These are phyloP conservation scores for Vigna radiata DNA, from an alignment of 306 rosid genomes.

Conservation along the genomic window DNA sequence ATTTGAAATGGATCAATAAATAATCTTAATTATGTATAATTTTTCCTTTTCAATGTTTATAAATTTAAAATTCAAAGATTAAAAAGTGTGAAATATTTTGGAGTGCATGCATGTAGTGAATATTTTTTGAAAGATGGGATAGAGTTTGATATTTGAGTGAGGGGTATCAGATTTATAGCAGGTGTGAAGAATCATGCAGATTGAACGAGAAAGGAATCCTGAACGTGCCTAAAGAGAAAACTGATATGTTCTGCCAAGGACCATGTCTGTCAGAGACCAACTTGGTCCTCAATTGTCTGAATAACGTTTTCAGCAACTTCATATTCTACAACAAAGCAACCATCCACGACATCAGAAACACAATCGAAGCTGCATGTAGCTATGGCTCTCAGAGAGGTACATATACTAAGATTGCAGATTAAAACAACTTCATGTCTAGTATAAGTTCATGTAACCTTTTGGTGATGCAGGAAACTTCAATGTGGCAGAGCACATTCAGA, in stretches of 20 bases:
- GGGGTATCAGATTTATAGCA: slow-evolving; percentile 63
- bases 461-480: slow-evolving; percentile 65
- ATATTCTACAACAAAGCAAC: slow-evolving; percentile 81
- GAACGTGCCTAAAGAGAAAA: slow-evolving; percentile 56
- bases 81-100: no score
- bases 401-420: no score
- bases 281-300: slow-evolving; percentile 73
- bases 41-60: no score
- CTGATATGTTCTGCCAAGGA: slow-evolving; percentile 70
- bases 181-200: slow-evolving; percentile 78
- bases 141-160: slow-evolving; percentile 1
- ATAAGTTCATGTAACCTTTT: neutral
- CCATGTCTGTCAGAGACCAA: slow-evolving; percentile 79
- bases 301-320: slow-evolving; percentile 63
- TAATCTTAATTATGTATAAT: no score
- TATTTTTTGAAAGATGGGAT: neutral
- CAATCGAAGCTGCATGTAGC: slow-evolving; percentile 75
- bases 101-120: no score
- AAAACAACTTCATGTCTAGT: neutral
- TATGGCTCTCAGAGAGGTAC: slow-evolving; percentile 81
- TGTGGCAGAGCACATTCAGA: slow-evolving; percentile 64
- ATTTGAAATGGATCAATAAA: no score
- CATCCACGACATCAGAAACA: slow-evolving; percentile 63
- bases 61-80: no score
- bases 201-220: slow-evolving; percentile 65